Base-by-base conservation (phyloP, 331 rosid genomes). In the Pyrus hybrid region DNA sequence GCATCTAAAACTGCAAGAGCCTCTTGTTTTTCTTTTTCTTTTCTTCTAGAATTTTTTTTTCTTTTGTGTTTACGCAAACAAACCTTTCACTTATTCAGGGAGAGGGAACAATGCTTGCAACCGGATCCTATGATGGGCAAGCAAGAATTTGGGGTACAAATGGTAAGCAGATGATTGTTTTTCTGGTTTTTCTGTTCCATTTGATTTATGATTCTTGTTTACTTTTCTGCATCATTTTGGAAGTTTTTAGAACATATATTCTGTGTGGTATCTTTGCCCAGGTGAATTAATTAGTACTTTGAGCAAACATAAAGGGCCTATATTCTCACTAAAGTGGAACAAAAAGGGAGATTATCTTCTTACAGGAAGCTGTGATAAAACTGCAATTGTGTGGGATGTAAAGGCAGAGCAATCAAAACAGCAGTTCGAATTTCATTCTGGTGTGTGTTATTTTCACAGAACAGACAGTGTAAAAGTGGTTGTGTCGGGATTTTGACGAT, bases 371-470 rank as follows among this genome's bases (percentile, higher is more conserved):
- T 94, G 95, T 79, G 99, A 94, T 85, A 85, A 88, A 84, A 94
- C 97, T 82, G 97, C 99, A 16, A 92, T 94, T 85, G 96, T 94
- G 71, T 94, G 99, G 99, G 99, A 94, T 79, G 96, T 88, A 71
- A 89, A 90, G 88, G 84, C 93, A 58, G 97, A 88, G 80, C 93
- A 92, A 80, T 92, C 93, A 83, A 94, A 87, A 86, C 99, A 94
- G 71, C 99, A 90, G 60, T 92, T 94, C 83, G 96, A 89, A 75
- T 94, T 90, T 81, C 99, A 94, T 84, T 16, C 92, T 85, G 96
- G 96, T 88, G 23, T 73, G 22, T 56, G 18, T 65, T 13, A 11
- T 75, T 35, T 23, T 41, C 56, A 28, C 8, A 18, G 28, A 33
- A 30, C 32, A 7, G 41, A 25, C 70, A 6, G 26, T 9, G 22